Percentiles rank a stretch among this genome's conserved stretches.
Evolutionary conservation across 164 flowering plant genomes (phyloP).

Genomic region (Berberis vulgaris): DNA sequence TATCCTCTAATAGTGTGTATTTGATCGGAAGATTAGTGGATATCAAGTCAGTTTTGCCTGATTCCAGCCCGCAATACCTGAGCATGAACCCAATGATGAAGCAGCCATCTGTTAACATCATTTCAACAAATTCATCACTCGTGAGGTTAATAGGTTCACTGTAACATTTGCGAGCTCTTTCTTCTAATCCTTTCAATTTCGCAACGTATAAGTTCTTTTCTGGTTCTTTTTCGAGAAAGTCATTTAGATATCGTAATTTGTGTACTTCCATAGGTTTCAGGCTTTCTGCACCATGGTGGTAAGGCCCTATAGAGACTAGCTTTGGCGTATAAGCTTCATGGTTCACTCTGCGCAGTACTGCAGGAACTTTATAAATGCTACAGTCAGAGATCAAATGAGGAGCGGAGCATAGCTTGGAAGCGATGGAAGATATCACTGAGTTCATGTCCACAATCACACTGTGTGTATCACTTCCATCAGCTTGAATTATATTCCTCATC

Average conservation of each 20-base stretch:
- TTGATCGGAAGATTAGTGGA: constrained; percentile 1
- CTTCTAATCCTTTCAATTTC: constrained; percentile 2
- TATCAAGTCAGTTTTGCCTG: not conserved
- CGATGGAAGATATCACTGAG: no score
- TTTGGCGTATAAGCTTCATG: constrained; percentile 9
- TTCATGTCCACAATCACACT: no score
- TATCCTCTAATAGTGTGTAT: constrained; percentile 3
- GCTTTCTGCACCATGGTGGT: not conserved
- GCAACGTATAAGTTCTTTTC: not conserved
- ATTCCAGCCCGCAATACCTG: not conserved
- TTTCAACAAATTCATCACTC: constrained; percentile 8
- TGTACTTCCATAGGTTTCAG: constrained; percentile 18
- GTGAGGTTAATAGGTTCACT: not conserved
- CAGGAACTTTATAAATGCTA: constrained; percentile 14
- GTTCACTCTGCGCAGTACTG: constrained; percentile 5
- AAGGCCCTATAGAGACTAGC: constrained; percentile 19
- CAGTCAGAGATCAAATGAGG: no score
- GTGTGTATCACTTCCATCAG: no score
- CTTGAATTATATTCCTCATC: no score
- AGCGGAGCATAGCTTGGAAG: no score
- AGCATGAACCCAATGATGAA: constrained; percentile 13
- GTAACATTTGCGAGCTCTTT: constrained; percentile 3
- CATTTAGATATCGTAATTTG: not conserved
- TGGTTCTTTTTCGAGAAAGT: not conserved
- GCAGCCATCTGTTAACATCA: constrained; percentile 15